A percentile compares a stretch with the other conserved stretches of the same genome.
phyloP scores from a whole-genome alignment of 352 stramenopile species.

The Lagenidium giganteum region DNA sequence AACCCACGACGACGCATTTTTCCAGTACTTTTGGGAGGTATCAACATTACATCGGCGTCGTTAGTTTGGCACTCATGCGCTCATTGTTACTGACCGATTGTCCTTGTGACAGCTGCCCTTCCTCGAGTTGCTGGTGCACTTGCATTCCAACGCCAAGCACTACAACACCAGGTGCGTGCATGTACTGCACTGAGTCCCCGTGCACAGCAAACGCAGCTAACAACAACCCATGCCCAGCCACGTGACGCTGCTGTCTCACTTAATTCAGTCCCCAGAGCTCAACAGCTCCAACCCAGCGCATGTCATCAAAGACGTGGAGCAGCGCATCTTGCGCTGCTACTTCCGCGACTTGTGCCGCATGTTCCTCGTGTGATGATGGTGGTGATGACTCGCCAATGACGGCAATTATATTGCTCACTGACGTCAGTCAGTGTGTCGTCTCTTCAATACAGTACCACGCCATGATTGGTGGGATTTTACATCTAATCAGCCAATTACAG shows the following conservation, averaged over 20 bases:
- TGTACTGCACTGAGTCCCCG: no score
- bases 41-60: neutral
- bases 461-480: no score
- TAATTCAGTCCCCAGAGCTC: slow-evolving; percentile 79
- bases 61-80: no score
- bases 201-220: no score
- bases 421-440: slow-evolving; percentile 10
- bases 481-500: no score
- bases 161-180: slow-evolving; percentile 56
- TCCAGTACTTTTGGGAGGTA: slow-evolving; percentile 88
- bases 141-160: slow-evolving; percentile 69
- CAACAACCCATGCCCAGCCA: no score
- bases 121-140: slow-evolving; percentile 74
- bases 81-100: neutral
- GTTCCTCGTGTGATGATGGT: slow-evolving; percentile 26
- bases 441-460: no score
- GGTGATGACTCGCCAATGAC: neutral
- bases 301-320: slow-evolving; percentile 64
- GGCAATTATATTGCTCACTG: neutral
- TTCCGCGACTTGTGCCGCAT: slow-evolving; percentile 70
- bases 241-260: slow-evolving; percentile 69
- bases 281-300: slow-evolving; percentile 67
- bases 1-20: slow-evolving; percentile 66
- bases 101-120: slow-evolving; percentile 44
- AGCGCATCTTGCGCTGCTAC: slow-evolving; percentile 79